Evolutionary conservation across 2,329 filamentous ascomycete species (phyloP), one percentile per base, ranked within the genome.

Genomic region (Sordariomycetes sp.): DNA sequence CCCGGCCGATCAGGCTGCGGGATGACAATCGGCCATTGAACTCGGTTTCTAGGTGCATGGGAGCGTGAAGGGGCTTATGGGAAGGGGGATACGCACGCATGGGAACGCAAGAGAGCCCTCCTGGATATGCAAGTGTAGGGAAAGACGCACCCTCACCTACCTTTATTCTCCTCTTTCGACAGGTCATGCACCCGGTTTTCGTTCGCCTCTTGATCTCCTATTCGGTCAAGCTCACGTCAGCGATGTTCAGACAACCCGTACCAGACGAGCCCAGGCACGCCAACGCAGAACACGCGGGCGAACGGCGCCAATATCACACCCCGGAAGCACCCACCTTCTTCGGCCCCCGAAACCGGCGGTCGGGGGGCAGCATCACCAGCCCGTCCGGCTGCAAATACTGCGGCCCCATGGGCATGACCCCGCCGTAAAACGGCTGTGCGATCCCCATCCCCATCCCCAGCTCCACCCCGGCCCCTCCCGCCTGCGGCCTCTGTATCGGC

Each of bases 171-270:
- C 81, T 76, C 66, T 82, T 83, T 59, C 81, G 79, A 69, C 81
- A 84, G 52, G 81, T 84, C 67, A 84, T 69, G 63, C 81, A 84
- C n/a, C 81, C 81, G 1, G 81, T 84, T 68, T 84, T 84, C 53
- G 81, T 84, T 64, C 81, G 77, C 61, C 81, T 77, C 68, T 83
- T 84, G 65, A 84, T 84, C 68, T 84, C 81, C 81, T 84, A 67
- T 28, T 58, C 25, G 2, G 53, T 34, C 18, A 20, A 59, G 57
- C 55, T 28, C 58, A 58, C n/a, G 46, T 24, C 57, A 57, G 32
- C 20, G 40, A 54, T n/a, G 16, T 22, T 5, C 24, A 22, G 22
- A 28, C 25, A 12, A 28, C 37, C n/a, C 6, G 12, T 24, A 4
- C n/a, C 5, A 24, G 20, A 8, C 16, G 18, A 48, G 43, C 46